Evolutionary conservation across 2,329 filamentous ascomycete species (phyloP).

Genomic region (Waltergamsia citrina): DNA sequence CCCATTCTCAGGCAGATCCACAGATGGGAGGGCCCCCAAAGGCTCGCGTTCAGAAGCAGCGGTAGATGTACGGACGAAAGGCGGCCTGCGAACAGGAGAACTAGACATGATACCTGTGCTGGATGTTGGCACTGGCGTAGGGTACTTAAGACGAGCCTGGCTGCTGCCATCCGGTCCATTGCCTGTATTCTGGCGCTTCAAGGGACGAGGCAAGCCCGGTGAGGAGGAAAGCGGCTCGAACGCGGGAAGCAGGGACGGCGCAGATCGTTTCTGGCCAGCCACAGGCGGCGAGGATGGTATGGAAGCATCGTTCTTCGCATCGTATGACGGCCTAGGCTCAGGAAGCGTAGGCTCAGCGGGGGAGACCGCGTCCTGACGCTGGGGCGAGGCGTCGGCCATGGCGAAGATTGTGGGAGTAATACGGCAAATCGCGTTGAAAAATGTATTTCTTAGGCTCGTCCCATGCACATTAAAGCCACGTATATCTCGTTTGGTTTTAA

Average conservation of each 20-base stretch:
- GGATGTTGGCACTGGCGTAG: slow-evolving; percentile 88
- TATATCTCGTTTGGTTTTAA: not conserved
- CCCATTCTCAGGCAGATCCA: slow-evolving; percentile 74
- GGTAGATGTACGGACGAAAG: slow-evolving; percentile 34
- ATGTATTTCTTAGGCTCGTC: not conserved
- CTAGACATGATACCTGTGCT: slow-evolving; percentile 86
- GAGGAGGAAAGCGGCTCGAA: slow-evolving; percentile 77
- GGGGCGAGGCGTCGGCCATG: slow-evolving; percentile 5
- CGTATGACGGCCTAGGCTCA: slow-evolving; percentile 2
- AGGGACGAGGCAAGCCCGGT: slow-evolving; percentile 57
- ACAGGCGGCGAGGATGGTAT: slow-evolving; percentile 7
- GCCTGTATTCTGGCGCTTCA: slow-evolving; percentile 53
- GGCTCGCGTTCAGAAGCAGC: slow-evolving; percentile 70
- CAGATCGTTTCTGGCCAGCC: slow-evolving; percentile 48
- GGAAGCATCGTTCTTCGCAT: not conserved
- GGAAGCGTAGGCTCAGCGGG: slow-evolving; percentile 22
- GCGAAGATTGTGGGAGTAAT: too few species aligned
- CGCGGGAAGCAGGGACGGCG: slow-evolving; percentile 62
- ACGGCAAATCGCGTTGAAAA: not conserved
- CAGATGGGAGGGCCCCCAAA: slow-evolving; percentile 70
- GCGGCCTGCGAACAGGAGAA: slow-evolving; percentile 57
- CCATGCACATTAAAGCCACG: not conserved
- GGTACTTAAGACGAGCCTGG: slow-evolving; percentile 61
- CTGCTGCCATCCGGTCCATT: slow-evolving; percentile 9
- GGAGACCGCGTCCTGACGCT: not conserved